These are phyloP conservation scores for Eucalyptus sp. DNA, from an alignment of 345 rosid species.

Conservation along the genomic window DNA sequence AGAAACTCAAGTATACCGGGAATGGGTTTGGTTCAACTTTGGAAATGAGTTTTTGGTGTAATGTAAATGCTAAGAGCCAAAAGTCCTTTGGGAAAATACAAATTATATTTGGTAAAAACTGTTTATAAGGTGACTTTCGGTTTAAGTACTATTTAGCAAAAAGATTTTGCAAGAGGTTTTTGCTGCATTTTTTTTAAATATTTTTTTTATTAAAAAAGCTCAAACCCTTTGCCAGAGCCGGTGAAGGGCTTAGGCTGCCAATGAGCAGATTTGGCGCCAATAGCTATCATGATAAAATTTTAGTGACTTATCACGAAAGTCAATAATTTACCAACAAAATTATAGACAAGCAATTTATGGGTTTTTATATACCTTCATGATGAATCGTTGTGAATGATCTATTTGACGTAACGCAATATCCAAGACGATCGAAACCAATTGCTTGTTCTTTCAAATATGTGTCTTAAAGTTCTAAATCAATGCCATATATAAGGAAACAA, in stretches of 20 bases:
- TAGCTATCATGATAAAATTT: background rate
- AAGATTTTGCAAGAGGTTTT: no score
- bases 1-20: background rate
- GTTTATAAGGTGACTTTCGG: no score
- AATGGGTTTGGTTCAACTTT: no score
- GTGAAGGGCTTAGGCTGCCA: no score
- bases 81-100: no score
- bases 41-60: no score
- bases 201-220: no score
- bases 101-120: no score
- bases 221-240: no score
- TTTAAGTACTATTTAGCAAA: no score
- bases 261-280: rapidly evolving
- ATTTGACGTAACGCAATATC: background rate
- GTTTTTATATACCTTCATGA: background rate
- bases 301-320: background rate
- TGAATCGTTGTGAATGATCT: background rate
- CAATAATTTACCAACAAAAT: background rate
- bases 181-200: no score
- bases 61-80: no score
- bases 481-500: background rate
- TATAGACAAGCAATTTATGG: background rate
- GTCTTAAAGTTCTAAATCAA: background rate
- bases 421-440: background rate
- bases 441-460: background rate